Base-by-base conservation (phyloP, 1,284 basidiomycete genomes). In the Cutaneotrichosporon cutaneum region DNA sequence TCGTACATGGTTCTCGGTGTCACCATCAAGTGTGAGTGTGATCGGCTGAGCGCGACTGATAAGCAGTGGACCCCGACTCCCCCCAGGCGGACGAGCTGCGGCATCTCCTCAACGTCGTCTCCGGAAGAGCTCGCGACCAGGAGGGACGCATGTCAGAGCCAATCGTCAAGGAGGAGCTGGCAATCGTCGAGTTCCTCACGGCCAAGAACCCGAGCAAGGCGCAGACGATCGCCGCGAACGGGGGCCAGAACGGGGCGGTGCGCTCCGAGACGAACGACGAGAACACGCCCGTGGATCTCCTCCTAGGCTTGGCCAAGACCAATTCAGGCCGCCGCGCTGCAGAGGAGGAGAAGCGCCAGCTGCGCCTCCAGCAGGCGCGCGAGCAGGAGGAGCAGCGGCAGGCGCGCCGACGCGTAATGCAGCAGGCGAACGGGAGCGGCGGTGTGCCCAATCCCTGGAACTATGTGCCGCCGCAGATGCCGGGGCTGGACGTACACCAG, bases 1-100 rank as follows among this genome's bases (percentile, higher is more conserved):
- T 80, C 79, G 45, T 79, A 80, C 63, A 79, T 80, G 73, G 77
- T 79, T 1, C 68, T 80, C 1, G 78, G 77, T 39, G 79, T 81
- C 7, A 79, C 78, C 9, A 80, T 81, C 64, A 80, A 80, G 57
- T 73, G 77, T 77, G 54, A 67, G 72, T 66, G 10, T 42, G 9
- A 42, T 18, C 18, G 18, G 39, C 39, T 18, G 6, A 32, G 18
- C 3, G 10, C 35, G 3, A 36, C 63, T 66, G 45, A 65, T 32
- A 13, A 4, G n/a, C 59, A 79, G 74, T 81, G 48, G 79, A 80
- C 58, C 78, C 80, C 0, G 73, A 76, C 8, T 79, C 79, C 8
- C 69, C 76, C 11, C 76, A 80, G 63, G 79, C 80, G 0, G 78
- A 81, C 57, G 79, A 81, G 60, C 69, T 81, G 24, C 67, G 79